phyloP scores from a whole-genome alignment of 257 asterid species.

The Asclepias syriaca region DNA sequence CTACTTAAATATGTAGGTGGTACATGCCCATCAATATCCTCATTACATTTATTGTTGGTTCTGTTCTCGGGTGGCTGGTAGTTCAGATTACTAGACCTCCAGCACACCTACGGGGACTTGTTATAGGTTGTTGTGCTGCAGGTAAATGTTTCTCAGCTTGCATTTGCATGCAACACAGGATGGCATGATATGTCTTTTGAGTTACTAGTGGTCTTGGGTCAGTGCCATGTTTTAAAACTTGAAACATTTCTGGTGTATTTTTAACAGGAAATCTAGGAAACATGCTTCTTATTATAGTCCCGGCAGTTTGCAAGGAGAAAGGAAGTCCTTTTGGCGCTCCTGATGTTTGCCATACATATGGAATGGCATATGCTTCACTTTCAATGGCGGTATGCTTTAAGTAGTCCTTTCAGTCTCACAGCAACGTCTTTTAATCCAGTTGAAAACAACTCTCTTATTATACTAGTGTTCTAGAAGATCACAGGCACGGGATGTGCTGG shows the following conservation, averaged over 20 bases:
- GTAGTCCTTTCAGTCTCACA: neutral
- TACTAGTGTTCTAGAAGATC: neutral
- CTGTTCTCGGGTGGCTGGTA: conserved; percentile 75
- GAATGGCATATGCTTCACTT: conserved; percentile 87
- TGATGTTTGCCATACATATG: conserved; percentile 47
- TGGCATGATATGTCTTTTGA: neutral
- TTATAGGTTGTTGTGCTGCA: conserved; percentile 85
- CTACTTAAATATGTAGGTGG: conserved; percentile 55
- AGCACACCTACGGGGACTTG: conserved; percentile 67
- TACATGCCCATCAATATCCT: conserved; percentile 88
- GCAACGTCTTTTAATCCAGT: no score
- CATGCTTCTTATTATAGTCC: conserved; percentile 78
- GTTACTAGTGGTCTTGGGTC: neutral
- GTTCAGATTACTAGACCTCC: conserved; percentile 65
- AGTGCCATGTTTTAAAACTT: neutral
- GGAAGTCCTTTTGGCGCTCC: conserved; percentile 89
- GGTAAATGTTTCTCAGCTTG: conserved; percentile 32
- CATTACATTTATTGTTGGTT: conserved; percentile 69
- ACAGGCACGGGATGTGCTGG: neutral
- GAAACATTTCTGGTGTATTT: conserved; percentile 7
- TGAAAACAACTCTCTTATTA: neutral
- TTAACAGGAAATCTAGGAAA: conserved; percentile 79
- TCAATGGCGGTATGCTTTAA: conserved; percentile 79
- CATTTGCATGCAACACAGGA: neutral
- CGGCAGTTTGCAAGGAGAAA: conserved; percentile 83